A percentile compares a stretch with the other conserved stretches of the same genome.
phyloP scores from a whole-genome alignment of 2,329 filamentous ascomycete species.

The Aulographum hederae region DNA sequence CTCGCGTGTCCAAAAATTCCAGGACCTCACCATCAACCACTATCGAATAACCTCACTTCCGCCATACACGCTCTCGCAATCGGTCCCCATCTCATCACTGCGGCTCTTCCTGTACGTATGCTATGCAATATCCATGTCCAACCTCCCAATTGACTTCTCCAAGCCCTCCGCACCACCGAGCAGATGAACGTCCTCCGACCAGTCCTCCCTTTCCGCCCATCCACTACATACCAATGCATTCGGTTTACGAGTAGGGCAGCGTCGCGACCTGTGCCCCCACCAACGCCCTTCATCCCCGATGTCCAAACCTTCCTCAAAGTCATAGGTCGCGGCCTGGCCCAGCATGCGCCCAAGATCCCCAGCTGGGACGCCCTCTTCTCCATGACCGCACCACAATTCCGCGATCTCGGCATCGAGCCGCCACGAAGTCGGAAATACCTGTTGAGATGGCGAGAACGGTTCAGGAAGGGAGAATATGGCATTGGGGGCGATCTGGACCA shows the following conservation, averaged over 20 bases:
- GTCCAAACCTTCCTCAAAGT: slow-evolving; percentile 7
- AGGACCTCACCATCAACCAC: too few relatives aligned
- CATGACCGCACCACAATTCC: slow-evolving; percentile 4
- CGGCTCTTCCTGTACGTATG: too few relatives aligned
- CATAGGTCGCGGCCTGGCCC: slow-evolving; percentile 6
- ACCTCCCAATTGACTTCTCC: too few relatives aligned
- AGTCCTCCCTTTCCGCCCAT: too few relatives aligned
- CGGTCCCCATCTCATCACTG: too few relatives aligned
- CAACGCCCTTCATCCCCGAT: slow-evolving; percentile 7
- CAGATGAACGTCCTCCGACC: too few relatives aligned
- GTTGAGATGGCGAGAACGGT: slow-evolving; percentile 6
- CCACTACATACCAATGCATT: too few relatives aligned
- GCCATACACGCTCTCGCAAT: too few relatives aligned
- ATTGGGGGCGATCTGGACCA: slow-evolving; percentile 6
- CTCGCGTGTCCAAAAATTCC: too few relatives aligned
- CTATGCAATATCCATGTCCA: too few relatives aligned
- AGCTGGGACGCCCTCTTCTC: slow-evolving; percentile 7
- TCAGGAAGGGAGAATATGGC: slow-evolving; percentile 6
- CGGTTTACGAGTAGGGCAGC: neutral
- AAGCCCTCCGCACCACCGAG: too few relatives aligned
- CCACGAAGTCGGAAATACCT: slow-evolving; percentile 6
- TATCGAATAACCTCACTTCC: too few relatives aligned
- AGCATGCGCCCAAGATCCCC: slow-evolving; percentile 6
- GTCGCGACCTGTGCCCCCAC: slow-evolving; percentile 6
- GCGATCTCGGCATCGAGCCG: slow-evolving; percentile 6